Percentiles rank a stretch among this genome's conserved stretches.
These are phyloP conservation scores for Lithospermum erythrorhizon DNA, from an alignment of 257 asterid genomes.

Conservation along the genomic window DNA sequence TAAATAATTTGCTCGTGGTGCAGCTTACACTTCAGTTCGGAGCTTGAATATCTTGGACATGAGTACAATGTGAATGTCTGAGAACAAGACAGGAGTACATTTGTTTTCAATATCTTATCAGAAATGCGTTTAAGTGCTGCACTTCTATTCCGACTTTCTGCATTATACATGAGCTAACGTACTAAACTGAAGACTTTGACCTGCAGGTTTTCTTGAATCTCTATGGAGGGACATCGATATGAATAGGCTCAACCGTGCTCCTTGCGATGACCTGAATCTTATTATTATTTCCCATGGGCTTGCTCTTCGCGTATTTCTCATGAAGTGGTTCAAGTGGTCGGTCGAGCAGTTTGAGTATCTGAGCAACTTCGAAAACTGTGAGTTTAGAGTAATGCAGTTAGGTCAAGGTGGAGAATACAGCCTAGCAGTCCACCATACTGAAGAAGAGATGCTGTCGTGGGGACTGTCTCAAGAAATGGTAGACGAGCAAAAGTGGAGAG, in stretches of 20 bases:
- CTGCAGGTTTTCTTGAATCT: conserved; percentile 37
- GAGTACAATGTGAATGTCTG: too few relatives aligned
- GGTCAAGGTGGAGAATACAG: conserved; percentile 37
- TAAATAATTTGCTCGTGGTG: too few relatives aligned
- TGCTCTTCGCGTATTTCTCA: conserved; percentile 28
- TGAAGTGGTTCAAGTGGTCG: conserved; percentile 49
- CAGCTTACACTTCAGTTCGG: too few relatives aligned
- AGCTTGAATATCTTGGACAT: too few relatives aligned
- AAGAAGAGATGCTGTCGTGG: conserved; percentile 33
- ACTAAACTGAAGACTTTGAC: not conserved
- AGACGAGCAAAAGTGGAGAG: conserved; percentile 30
- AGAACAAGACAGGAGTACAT: too few relatives aligned
- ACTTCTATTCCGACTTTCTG: not conserved
- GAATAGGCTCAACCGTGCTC: conserved; percentile 26
- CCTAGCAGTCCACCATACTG: conserved; percentile 30
- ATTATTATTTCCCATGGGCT: conserved; percentile 33
- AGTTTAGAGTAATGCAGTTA: conserved; percentile 33
- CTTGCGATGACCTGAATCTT: conserved; percentile 22
- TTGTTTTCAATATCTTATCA: not conserved
- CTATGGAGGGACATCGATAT: conserved; percentile 40
- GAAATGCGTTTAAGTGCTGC: not conserved
- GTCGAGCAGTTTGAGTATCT: conserved; percentile 31
- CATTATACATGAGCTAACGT: not conserved
- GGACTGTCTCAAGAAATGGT: conserved; percentile 37
- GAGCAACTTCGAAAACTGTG: conserved; percentile 25